Conservation (phyloP, 2,329 filamentous ascomycete species). For the Penicillium brasilianum region DNA sequence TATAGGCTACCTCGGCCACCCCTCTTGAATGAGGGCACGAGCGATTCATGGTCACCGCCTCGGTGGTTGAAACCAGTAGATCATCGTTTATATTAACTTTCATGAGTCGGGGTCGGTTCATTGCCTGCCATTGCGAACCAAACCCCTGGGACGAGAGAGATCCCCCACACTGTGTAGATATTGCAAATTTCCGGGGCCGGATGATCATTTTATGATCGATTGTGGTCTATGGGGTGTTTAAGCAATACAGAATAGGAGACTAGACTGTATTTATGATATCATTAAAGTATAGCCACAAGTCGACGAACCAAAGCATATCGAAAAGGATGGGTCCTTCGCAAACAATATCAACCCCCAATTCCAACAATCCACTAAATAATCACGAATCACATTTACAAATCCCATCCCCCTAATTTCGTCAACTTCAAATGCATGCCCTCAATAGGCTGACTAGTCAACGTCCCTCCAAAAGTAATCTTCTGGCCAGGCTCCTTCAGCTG, state of each 20-base stretch:
- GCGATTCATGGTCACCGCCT: constrained; percentile 4
- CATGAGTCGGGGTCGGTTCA: not conserved
- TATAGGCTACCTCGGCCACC: constrained; percentile 15
- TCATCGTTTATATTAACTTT: constrained; percentile 1
- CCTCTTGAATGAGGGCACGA: constrained; percentile 5
- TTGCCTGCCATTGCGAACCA: not conserved
- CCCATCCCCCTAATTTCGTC: constrained; percentile 13
- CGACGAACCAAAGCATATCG: not conserved
- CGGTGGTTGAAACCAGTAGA: constrained; percentile 19
- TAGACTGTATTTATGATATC: not conserved
- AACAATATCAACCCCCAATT: not conserved
- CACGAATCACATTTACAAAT: not conserved
- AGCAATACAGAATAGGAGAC: not conserved
- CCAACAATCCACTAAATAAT: not conserved
- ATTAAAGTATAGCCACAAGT: not conserved
- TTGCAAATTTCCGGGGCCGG: not conserved
- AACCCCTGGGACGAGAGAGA: not conserved
- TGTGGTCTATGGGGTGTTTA: not conserved
- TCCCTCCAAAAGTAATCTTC: constrained; percentile 20
- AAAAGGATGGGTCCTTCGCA: not conserved
- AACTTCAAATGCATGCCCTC: constrained; percentile 23
- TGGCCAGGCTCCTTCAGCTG: constrained; percentile 15
- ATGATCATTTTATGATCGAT: not conserved
- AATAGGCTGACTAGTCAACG: constrained; percentile 19
- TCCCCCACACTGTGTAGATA: not conserved